Base-by-base conservation (phyloP, 495 filamentous ascomycete species). In the Chlorociboria aeruginascens region DNA sequence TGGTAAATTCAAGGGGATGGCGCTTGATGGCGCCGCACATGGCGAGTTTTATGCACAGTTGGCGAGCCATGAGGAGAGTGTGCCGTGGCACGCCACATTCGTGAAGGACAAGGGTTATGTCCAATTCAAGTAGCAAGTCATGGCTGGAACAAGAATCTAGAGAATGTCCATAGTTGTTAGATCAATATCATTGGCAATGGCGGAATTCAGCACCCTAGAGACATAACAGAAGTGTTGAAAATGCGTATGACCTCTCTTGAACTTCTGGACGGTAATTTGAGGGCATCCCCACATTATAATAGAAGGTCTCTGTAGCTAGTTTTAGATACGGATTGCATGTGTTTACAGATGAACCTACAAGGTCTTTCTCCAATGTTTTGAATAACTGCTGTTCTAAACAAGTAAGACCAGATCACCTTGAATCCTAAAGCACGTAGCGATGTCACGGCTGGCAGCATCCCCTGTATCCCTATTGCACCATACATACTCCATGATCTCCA, bases 401-500 rank as follows among this genome's bases (percentile, higher is more conserved):
- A 74, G 55, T 36, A 74, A 51, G 0, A 67, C 54, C 9, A 65
- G 49, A 50, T 62, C 54, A 14, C 58, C 61, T 31, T 67, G 54
- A 13, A 53, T 56, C 40, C 54, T 62, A 36, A 74, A 65, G 41
- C 65, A 70, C 1, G 53, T 52, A 7, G 65, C 63, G 1, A 71
- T 38, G 40, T 74, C 69, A 51, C 63, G 65, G 30, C 43, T 57
- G 16, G 60, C 59, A 30, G 50, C 36, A 48, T 62, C 51, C 29
- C 39, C 52, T 36, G 61, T 45, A 7, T 62, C 56, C 2, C 68
- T 63, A 12, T 54, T 57, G 1, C 55, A 47, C 73, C 74, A 77
- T 25, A 72, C 74, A 17, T 62, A 58, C 46, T 71, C 64, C 68
- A 76, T 69, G 37, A 76, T 69, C 14, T 64, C 61, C 39, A 73